phyloP scores from a whole-genome alignment of 345 rosid species.

The Aurinia saxatilis region DNA sequence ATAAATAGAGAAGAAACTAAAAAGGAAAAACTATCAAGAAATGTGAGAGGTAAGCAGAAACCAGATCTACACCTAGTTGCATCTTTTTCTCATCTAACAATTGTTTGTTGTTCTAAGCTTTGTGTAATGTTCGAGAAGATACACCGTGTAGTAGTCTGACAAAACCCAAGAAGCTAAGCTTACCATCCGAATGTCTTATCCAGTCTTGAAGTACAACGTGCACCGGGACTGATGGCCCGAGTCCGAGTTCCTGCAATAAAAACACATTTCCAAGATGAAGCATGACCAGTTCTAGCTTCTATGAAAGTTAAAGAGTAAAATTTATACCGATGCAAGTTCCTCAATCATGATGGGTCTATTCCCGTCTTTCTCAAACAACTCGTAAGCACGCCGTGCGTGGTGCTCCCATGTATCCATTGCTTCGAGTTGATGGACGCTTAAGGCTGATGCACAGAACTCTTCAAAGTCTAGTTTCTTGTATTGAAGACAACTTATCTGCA shows the following conservation, averaged over 20 bases:
- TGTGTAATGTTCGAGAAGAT: constrained; percentile 67
- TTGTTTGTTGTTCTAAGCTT: constrained; percentile 37
- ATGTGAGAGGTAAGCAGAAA: background rate
- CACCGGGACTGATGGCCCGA: constrained; percentile 78
- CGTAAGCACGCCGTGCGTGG: constrained; percentile 74
- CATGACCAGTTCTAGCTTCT: background rate
- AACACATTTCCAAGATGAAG: background rate
- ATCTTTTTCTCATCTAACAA: constrained; percentile 6
- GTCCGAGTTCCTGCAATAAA: constrained; percentile 72
- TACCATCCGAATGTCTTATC: constrained; percentile 87
- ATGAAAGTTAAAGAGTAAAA: background rate
- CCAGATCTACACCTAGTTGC: constrained; percentile 14
- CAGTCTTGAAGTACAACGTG: constrained; percentile 90
- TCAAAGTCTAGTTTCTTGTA: constrained; percentile 79
- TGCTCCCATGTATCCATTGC: constrained; percentile 87
- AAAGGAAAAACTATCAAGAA: constrained; percentile 7
- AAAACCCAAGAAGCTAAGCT: constrained; percentile 86
- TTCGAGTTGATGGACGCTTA: constrained; percentile 88
- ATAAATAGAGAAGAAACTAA: background rate
- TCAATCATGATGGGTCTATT: constrained; percentile 84
- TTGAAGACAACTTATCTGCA: constrained; percentile 72
- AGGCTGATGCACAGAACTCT: constrained; percentile 88
- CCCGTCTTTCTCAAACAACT: constrained; percentile 83
- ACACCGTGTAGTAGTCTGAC: constrained; percentile 84
- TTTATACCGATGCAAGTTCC: constrained; percentile 80